Conservation (phyloP, 2,329 filamentous ascomycete genomes). For the Diaporthe helianthi region DNA sequence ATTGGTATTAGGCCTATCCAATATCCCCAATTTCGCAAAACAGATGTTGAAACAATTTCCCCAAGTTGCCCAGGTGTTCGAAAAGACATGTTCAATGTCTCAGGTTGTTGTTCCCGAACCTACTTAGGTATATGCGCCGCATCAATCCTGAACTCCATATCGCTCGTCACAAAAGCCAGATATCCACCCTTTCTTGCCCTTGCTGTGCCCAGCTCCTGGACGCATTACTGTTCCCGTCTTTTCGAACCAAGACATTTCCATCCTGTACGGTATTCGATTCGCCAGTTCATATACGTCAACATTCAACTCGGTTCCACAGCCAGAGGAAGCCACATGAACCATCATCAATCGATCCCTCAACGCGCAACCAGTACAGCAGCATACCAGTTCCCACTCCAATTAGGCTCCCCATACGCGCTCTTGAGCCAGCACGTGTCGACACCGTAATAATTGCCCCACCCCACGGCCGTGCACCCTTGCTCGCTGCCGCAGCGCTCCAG, state of each 20-base stretch:
- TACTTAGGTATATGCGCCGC: not conserved
- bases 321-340: not conserved
- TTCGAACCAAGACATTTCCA: not conserved
- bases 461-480: constrained; percentile 43
- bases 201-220: not conserved
- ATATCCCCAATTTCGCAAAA: not conserved
- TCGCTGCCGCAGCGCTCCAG: constrained; percentile 42
- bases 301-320: too few relatives aligned
- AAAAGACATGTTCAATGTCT: not conserved
- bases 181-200: not conserved
- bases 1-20: constrained; percentile 6
- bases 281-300: too few relatives aligned
- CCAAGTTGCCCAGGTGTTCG: not conserved
- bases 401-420: constrained; percentile 41
- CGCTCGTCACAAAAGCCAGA: not conserved
- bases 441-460: constrained; percentile 45
- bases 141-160: constrained; percentile 22
- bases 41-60: not conserved
- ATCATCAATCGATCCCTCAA: too few relatives aligned
- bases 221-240: not conserved
- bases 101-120: not conserved
- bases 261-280: not conserved
- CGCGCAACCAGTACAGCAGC: constrained; percentile 42
- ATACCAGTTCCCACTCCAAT: constrained; percentile 42
- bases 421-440: constrained; percentile 46